Percentiles rank a stretch among this genome's conserved stretches.
phyloP scores from a whole-genome alignment of 2,329 filamentous ascomycete species.

The Hypoxylon sp. region DNA sequence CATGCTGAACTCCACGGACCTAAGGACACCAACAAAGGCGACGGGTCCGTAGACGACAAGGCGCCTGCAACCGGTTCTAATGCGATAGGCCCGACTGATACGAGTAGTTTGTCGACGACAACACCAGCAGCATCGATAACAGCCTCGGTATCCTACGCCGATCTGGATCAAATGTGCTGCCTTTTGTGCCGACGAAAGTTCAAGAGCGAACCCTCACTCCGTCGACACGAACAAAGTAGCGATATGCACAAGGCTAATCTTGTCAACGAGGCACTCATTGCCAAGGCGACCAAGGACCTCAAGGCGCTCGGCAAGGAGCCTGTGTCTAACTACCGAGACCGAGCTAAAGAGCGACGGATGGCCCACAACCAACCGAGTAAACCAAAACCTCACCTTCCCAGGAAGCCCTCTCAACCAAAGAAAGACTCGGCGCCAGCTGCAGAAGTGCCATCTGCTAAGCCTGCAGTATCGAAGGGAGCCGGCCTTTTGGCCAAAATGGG shows the following conservation, averaged over 20 bases:
- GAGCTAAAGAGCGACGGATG: slow-evolving; percentile 71
- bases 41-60: slow-evolving; percentile 47
- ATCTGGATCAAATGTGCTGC: slow-evolving; percentile 57
- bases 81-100: slow-evolving; percentile 34
- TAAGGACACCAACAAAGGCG: slow-evolving; percentile 46
- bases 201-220: slow-evolving; percentile 50
- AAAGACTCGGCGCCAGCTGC: slow-evolving; percentile 51
- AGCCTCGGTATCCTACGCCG: slow-evolving; percentile 66
- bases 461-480: slow-evolving; percentile 67
- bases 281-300: slow-evolving; percentile 44
- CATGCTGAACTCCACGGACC: slow-evolving; percentile 72
- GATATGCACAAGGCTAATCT: slow-evolving; percentile 53
- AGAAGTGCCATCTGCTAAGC: slow-evolving; percentile 47
- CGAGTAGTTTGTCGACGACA: slow-evolving; percentile 15
- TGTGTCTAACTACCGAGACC: slow-evolving; percentile 64
- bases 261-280: slow-evolving; percentile 41
- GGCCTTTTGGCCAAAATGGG: slow-evolving; percentile 77
- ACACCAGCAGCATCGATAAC: slow-evolving; percentile 42
- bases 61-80: slow-evolving; percentile 41
- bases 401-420: slow-evolving; percentile 40
- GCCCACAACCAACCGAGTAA: slow-evolving; percentile 69
- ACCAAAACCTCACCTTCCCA: slow-evolving; percentile 50
- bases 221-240: slow-evolving; percentile 55
- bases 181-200: slow-evolving; percentile 55
- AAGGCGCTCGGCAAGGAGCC: slow-evolving; percentile 49